Base-by-base conservation (phyloP, 2,329 filamentous ascomycete genomes). In the Venturia aucupariae region DNA sequence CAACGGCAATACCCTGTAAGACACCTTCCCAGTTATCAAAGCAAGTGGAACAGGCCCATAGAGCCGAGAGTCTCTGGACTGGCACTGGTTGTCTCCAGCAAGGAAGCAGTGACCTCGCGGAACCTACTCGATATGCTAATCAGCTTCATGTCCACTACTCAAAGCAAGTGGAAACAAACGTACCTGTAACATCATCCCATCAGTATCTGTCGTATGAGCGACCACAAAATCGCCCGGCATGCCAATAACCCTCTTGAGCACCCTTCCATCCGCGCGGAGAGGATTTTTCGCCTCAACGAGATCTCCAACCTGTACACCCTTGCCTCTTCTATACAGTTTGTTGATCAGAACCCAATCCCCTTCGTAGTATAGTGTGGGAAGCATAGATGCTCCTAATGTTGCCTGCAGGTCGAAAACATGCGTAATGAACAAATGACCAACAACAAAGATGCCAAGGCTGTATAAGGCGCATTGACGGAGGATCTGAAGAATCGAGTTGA, bases 41-140 rank as follows among this genome's bases (percentile, higher is more conserved):
- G 85, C 93, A 72, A 99, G 78, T 0, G 94, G 94, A 35, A 99
- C 74, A 0, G 94, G 91, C 0, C 94, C 94, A 77, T 89, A 96
- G 48, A 86, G 80, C 67, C 94, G 86, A 54, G 92, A 97, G 78
- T 99, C 94, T 68, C 90, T 81, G 30, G 92, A 97, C 71, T 84
- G 88, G 3, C 85, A 81, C 67, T 96, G 72, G 75, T 97, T 97
- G 75, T 99, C 94, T 2, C 94, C 94, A 2, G 86, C 84, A 7
- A 97, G 79, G 85, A 91, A 97, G 71, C 92, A 95, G 79, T 99
- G 94, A 1, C 94, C 94, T 72, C 89, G 81, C 0, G 94, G 94
- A 19, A 99, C 86, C 90, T 95, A 27, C 35, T 35, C 27, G 30
- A 13, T 35, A 35, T 57, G 46, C 22, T 10, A 24, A 11, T n/a